Evolutionary conservation across 805 yeast genomes (phyloP).

Genomic region (Ogataea naganishii): DNA sequence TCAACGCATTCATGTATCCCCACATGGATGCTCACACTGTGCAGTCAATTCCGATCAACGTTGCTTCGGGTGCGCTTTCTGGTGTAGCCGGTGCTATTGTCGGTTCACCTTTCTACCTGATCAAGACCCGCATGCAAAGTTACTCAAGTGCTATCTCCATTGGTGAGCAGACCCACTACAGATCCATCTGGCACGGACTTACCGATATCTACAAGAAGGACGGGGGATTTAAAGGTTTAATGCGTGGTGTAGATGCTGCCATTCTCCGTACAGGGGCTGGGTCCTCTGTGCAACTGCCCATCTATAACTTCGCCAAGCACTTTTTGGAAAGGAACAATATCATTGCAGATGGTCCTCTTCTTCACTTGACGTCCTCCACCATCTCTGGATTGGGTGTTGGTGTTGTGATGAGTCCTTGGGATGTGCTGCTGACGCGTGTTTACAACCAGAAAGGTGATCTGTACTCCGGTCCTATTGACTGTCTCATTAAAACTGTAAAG

Average conservation of each 20-base stretch:
- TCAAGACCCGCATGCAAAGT: slow-evolving; percentile 96
- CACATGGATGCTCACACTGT: slow-evolving; percentile 36
- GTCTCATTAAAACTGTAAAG: slow-evolving; percentile 72
- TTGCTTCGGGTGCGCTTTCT: slow-evolving; percentile 70
- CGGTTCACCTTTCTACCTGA: slow-evolving; percentile 87
- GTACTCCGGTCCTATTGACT: slow-evolving; percentile 83
- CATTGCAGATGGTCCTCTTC: slow-evolving; percentile 52
- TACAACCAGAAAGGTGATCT: slow-evolving; percentile 89
- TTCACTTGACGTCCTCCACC: slow-evolving; percentile 69
- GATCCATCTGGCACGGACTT: slow-evolving; percentile 60
- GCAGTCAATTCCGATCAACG: slow-evolving; percentile 52
- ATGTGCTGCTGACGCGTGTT: slow-evolving; percentile 87
- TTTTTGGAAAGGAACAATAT: slow-evolving; percentile 44
- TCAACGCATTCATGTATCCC: slow-evolving; percentile 51
- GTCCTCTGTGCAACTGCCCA: slow-evolving; percentile 89
- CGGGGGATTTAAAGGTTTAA: slow-evolving; percentile 73
- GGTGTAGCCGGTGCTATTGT: slow-evolving; percentile 85
- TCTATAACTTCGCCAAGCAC: slow-evolving; percentile 71
- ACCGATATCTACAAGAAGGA: slow-evolving; percentile 50
- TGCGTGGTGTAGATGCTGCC: slow-evolving; percentile 92
- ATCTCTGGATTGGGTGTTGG: slow-evolving; percentile 89
- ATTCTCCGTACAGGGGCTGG: slow-evolving; percentile 92
- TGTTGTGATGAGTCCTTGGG: slow-evolving; percentile 96
- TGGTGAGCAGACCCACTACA: slow-evolving; percentile 91
- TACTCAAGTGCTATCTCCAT: slow-evolving; percentile 57